Conservation (phyloP, 768 basidiomycete genomes). For the Cystobasidium ongulense region DNA sequence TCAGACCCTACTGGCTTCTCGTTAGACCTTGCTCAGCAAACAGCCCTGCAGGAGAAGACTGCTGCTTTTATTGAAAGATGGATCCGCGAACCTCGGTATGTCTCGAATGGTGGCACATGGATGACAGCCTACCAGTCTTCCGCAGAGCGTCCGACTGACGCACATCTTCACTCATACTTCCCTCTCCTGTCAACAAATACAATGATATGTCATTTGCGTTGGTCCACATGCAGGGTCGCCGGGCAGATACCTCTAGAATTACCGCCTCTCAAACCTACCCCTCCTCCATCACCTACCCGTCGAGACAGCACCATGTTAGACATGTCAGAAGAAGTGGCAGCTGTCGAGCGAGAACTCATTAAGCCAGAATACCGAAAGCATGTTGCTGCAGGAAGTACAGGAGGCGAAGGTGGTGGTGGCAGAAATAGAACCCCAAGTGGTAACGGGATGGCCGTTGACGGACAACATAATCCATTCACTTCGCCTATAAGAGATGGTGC, state of each 20-base stretch:
- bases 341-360: constrained; percentile 34
- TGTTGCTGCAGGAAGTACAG: background rate
- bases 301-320: constrained; percentile 19
- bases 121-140: background rate
- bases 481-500: background rate
- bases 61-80: constrained; percentile 22
- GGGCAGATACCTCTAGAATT: constrained; percentile 8
- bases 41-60: background rate
- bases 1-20: background rate
- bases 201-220: background rate
- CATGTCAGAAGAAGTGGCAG: constrained; percentile 30
- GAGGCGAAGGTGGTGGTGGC: background rate
- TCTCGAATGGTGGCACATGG: background rate
- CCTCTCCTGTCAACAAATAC: background rate
- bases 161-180: background rate
- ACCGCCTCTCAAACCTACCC: constrained; percentile 3
- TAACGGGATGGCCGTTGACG: background rate
- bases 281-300: constrained; percentile 15
- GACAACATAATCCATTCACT: background rate
- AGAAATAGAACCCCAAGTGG: background rate
- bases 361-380: constrained; percentile 31
- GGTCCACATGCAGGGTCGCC: background rate
- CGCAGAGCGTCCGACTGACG: background rate
- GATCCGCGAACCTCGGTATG: constrained; percentile 23
- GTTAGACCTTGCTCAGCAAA: background rate